These are phyloP conservation scores for Elaeis oleifera DNA, from an alignment of 202 grass and related monocot genomes.

Conservation along the genomic window DNA sequence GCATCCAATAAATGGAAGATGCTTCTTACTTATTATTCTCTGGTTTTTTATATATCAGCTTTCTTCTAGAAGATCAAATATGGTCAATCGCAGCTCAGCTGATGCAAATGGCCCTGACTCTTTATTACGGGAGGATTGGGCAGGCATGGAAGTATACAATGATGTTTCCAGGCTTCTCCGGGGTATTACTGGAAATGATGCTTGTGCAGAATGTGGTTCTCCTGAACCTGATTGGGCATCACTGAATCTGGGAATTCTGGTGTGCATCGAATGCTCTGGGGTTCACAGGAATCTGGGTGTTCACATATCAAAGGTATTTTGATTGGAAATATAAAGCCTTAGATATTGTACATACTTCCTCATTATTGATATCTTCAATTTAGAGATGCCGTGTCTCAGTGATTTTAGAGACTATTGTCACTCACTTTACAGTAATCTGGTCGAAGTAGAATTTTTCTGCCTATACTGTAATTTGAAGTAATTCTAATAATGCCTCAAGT, in stretches of 20 bases:
- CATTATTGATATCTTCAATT: no score
- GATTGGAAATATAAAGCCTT: no score
- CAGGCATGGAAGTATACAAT: constrained; percentile 46
- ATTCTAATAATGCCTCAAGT: no score
- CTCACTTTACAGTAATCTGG: no score
- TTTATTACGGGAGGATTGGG: constrained; percentile 36
- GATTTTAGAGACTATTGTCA: no score
- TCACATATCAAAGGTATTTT: constrained; percentile 82
- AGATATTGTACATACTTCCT: no score
- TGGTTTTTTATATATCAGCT: constrained; percentile 45
- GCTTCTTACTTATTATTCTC: background rate
- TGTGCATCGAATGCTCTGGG: constrained; percentile 93
- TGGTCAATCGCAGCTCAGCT: constrained; percentile 28
- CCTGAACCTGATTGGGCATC: constrained; percentile 93
- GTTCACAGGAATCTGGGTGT: constrained; percentile 97
- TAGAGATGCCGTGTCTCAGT: no score
- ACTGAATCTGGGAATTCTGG: constrained; percentile 86
- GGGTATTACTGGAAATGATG: constrained; percentile 84
- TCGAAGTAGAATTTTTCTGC: no score
- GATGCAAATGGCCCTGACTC: constrained; percentile 33
- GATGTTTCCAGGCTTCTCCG: constrained; percentile 53
- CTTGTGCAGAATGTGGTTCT: constrained; percentile 80
- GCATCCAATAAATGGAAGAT: no score
- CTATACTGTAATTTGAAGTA: no score
- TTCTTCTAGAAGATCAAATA: constrained; percentile 31